Conservation (phyloP, 2,329 filamentous ascomycete species). For the Pseudogymnoascus verrucosus region DNA sequence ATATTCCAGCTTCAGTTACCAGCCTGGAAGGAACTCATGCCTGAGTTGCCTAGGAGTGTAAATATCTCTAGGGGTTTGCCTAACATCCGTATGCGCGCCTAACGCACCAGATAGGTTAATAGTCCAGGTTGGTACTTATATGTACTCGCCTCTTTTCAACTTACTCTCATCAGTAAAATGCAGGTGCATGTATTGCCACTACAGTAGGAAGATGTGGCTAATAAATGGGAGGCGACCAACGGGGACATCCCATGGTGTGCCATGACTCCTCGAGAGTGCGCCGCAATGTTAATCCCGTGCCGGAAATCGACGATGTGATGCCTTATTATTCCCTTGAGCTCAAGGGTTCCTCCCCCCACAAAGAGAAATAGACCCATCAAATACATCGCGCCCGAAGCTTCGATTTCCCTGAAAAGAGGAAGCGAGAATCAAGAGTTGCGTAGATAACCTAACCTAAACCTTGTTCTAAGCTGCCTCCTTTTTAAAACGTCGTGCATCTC, state of each 20-base stretch:
- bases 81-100: neutral
- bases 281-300: neutral
- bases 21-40: neutral
- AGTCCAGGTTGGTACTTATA: neutral
- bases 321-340: neutral
- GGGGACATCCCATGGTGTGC: neutral
- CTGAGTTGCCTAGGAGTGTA: neutral
- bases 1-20: neutral
- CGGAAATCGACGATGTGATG: neutral
- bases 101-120: neutral
- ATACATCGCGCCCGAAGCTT: neutral
- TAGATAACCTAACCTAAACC: neutral
- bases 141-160: neutral
- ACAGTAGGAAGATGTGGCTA: neutral
- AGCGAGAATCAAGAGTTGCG: constrained; percentile 3
- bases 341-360: neutral
- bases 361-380: neutral
- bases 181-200: no score
- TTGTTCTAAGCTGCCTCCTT: neutral
- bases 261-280: neutral
- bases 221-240: neutral
- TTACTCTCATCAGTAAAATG: neutral
- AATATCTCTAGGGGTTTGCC: neutral
- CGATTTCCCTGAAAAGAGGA: neutral
- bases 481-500: neutral